Evolutionary conservation across 305 asterid genomes (phyloP).

Genomic region (Nicotiana rustica): DNA sequence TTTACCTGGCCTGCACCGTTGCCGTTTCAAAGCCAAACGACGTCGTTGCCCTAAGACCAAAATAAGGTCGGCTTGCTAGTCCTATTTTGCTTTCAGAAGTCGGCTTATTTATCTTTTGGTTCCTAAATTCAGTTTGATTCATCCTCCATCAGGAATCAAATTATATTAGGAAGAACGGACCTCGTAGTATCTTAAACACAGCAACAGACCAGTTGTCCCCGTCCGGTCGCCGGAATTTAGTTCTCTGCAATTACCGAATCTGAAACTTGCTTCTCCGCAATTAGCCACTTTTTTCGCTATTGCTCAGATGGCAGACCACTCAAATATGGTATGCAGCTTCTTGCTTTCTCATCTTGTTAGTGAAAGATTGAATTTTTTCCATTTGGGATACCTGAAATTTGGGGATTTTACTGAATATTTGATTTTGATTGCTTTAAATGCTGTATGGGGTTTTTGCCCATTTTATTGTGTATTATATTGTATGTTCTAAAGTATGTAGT

Average conservation of each 20-base stretch:
- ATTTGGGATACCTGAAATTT: not conserved
- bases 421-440: not conserved
- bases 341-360: not conserved
- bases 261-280: not conserved
- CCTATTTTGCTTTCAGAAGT: too few relatives aligned
- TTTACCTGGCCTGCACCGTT: too few relatives aligned
- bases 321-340: slow-evolving; percentile 12
- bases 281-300: not conserved
- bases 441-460: not conserved
- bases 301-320: slow-evolving; percentile 19
- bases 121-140: not conserved
- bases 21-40: too few relatives aligned
- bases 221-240: slow-evolving; percentile 16
- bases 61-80: too few relatives aligned
- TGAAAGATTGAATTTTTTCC: not conserved
- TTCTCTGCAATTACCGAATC: not conserved
- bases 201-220: not conserved
- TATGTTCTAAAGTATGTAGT: not conserved
- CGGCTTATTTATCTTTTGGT: too few relatives aligned
- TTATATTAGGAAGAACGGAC: not conserved
- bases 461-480: not conserved
- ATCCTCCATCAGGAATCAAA: not conserved
- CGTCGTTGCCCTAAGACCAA: too few relatives aligned
- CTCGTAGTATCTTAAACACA: not conserved
- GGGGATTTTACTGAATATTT: not conserved